Evolutionary conservation across 2,329 filamentous ascomycete species (phyloP), one percentile per base, ranked within the genome.

Genomic region (Neoscytalidium dimidiatum): DNA sequence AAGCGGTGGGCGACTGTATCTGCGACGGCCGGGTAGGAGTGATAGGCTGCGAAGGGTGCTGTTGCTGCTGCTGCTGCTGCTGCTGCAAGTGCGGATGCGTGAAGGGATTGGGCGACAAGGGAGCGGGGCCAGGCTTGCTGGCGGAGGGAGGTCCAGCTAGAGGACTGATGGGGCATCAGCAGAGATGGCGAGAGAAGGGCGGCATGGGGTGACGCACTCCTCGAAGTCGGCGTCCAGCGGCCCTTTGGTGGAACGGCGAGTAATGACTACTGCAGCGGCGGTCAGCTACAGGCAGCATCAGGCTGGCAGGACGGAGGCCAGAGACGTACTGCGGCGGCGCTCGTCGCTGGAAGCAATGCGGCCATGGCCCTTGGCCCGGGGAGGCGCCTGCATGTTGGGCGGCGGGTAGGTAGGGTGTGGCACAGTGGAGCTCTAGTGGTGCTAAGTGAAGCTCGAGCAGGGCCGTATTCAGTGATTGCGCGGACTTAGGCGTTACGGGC

Each of bases 231-330:
- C 67, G 63, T 77, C 92, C 21, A 96, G 81, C 3, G 92, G 92
- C 0, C 92, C 92, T 76, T 88, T 91, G 4, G 92, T 95, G 49
- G 89, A 85, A 46, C 89, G 87, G 58, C 90, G 83, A 8, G 89
- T 85, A 49, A 88, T 80, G n/a, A 84, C 79, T 51, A 84, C 85
- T 86, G 69, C 68, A 44, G 66, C 21, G 35, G 49, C n/a, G 13
- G 58, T 66, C 41, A 57, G 60, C 61, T 28, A 29, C 44, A n/a
- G 17, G 43, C n/a, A 33, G 56, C n/a, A 17, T 33, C 23, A 23
- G 26, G 23, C 21, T 31, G 48, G 41, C 31, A 21, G 28, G 23
- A 8, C 26, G 31, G 29, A 13, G 41, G n/a, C 7, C 29, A 33
- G 43, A 13, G 26, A 43, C 44, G 44, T 33, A 75, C 73, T 69